Base-by-base conservation (phyloP, 768 basidiomycete species). In the Lepiota brunneoincarnata region DNA sequence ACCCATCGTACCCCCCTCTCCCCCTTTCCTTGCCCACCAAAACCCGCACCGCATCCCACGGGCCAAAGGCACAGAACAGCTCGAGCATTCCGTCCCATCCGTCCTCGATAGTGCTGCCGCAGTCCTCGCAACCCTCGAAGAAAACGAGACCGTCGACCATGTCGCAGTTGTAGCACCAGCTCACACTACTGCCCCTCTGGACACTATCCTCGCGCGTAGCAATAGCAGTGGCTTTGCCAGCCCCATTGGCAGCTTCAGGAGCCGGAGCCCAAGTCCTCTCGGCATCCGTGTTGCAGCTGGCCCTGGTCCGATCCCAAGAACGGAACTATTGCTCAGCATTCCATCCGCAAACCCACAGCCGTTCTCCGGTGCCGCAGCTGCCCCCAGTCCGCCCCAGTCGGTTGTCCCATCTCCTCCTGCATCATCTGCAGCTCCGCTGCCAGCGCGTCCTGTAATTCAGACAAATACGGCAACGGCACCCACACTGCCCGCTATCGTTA, bases 51-150 rank as follows among this genome's bases (percentile, higher is more conserved):
- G 86, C 24, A 87, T 83, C 46, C 80, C 89, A 0, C 79, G 89
- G 37, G 81, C 84, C 18, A 87, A 87, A 66, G 75, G 76, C 28
- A 87, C 86, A 0, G 89, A 89, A 54, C 79, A 84, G 4, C 75
- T 92, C 42, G 91, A 93, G 44, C 83, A 85, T 48, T 75, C 80
- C 18, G 88, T 91, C 2, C 93, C 93, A 4, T 88, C 89, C 5
- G 93, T 93, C 1, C 77, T 95, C 42, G 91, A 93, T 61, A 84
- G 82, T 54, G 93, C 93, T 2, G 89, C 91, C 1, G 81, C 85
- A 18, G 79, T 91, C 26, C 80, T 94, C 35, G 67, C 83, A 4
- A 71, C 72, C 3, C 59, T 69, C 58, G 59, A 70, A 58, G 56
- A 73, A 64, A 51, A 3, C 12, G 78, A 80, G 59, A 78, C 79